Evolutionary conservation across 176 grass and related monocot species (phyloP), one percentile per base, ranked within the genome.

Genomic region (maize (Zea mays)): DNA sequence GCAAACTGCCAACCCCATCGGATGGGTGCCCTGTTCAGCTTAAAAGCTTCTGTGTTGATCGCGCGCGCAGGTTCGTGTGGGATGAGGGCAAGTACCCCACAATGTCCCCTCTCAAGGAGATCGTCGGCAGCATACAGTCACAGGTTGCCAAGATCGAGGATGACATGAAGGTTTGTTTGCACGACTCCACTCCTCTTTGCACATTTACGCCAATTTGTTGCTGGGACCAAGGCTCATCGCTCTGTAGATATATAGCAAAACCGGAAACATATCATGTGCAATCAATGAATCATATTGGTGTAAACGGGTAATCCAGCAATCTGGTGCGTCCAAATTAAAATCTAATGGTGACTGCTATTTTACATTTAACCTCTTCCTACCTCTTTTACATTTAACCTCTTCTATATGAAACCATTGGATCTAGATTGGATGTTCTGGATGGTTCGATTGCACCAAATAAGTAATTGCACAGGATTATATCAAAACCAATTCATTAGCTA

Each of bases 81-180:
- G 96, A 99, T 78, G 96, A 95, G 75, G 96, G 87, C 21, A 99
- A 85, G 83, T 93, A 87, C 71, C 96, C 96, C 0, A 88, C 83
- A 67, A 88, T 87, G 92, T 88, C 96, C 7, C 88, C 92, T 10
- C 82, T 95, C 80, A 99, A 87, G 89, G 91, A 99, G 79, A 90
- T 75, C 56, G 75, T 90, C 5, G 80, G 73, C 56, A 95, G 37
- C 87, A 99, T 99, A 40, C 96, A 99, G 81, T 71, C 79, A 0
- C 96, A 88, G 81, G 96, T 99, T 57, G 87, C 92, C 46, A 99
- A 92, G 86, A 99, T 99, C 36, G 96, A 99, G 82, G 96, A 99
- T 58, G 96, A 99, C 77, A 87, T 99, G 92, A 99, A 99, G 92
- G 96, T 98, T 48, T 48, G 43, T 69, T 55, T 7, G 52, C 52